phyloP scores from a whole-genome alignment of 2,329 filamentous ascomycete species.

The Fusarium cicatricum region DNA sequence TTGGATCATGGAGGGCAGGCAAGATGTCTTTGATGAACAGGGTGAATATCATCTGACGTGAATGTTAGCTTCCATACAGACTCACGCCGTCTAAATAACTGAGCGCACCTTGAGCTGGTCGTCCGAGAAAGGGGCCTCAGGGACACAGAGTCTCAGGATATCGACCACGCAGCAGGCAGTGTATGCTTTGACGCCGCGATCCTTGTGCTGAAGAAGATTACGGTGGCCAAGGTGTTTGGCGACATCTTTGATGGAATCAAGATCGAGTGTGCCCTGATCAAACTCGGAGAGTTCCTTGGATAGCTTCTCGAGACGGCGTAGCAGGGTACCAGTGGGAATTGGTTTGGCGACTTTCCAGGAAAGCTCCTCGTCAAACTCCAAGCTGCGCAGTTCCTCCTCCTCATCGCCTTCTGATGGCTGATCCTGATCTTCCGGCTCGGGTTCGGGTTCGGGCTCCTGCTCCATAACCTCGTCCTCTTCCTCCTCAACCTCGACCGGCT shows the following conservation, averaged over 20 bases:
- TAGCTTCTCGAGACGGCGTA: conserved; percentile 81
- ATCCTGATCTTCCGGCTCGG: conserved; percentile 24
- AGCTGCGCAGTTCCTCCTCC: conserved; percentile 48
- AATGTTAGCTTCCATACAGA: conserved; percentile 33
- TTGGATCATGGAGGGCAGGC: conserved; percentile 84
- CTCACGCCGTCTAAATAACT: neutral
- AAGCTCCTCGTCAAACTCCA: conserved; percentile 85
- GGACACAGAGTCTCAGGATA: conserved; percentile 90
- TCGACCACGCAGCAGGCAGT: conserved; percentile 90
- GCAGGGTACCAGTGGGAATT: conserved; percentile 82
- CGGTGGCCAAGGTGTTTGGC: conserved; percentile 85
- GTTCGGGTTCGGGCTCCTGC: conserved; percentile 35
- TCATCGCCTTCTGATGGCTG: conserved; percentile 35
- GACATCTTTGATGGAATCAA: conserved; percentile 83
- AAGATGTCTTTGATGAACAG: conserved; percentile 86
- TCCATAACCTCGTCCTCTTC: conserved; percentile 39
- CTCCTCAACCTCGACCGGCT: conserved; percentile 43
- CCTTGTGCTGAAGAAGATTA: conserved; percentile 88
- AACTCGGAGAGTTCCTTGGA: conserved; percentile 84
- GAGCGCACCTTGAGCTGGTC: conserved; percentile 82
- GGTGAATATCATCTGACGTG: conserved; percentile 83
- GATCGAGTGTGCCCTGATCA: conserved; percentile 86
- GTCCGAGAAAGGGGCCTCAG: conserved; percentile 91
- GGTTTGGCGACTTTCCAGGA: conserved; percentile 93
- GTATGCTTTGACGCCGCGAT: conserved; percentile 91